Base-by-base conservation (phyloP, 2,329 filamentous ascomycete genomes). In the Penicillium paneum region DNA sequence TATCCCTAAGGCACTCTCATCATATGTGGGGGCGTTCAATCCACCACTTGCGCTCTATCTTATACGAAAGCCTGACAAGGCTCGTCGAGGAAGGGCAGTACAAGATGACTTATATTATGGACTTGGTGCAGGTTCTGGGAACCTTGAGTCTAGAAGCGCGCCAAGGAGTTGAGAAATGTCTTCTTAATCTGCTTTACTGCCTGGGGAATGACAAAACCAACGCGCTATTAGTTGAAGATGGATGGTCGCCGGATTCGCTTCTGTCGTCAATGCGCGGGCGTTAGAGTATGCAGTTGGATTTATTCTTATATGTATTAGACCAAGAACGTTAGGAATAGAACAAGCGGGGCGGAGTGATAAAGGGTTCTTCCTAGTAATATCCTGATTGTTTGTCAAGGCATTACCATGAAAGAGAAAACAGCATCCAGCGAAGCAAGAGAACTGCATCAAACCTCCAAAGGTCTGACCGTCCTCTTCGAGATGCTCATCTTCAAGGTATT, bases 91-190 rank as follows among this genome's bases (percentile, higher is more conserved):
- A 60, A 3, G 62, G 60, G 1, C 21, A 42, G 7, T 44, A 17
- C 8, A 62, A 59, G 21, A 40, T 60, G 31, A 45, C 54, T 17
- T 64, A 64, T 40, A 48, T 55, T 4, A 56, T 39, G 54, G 38
- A 65, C 15, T 35, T 65, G 38, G 51, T 55, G 5, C 53, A 63
- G 10, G 57, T 66, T 12, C 50, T 66, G 12, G 43, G 57, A 2
- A 52, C 53, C 0, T 44, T 66, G 19, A 65, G 62, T 39, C 32
- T 60, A n/a, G 62, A 66, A 36, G 64, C 64, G 12, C 62, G 60
- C 8, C 56, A 55, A 35, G 62, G 64, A 21, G 58, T 66, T n/a
- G 62, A 65, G 29, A 64, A 58, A 34, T 66, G 62, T 39, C 59
- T 66, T 21, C 41, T 65, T 6, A 66, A 63, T 54, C 34, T 66